Conservation (phyloP, 2,329 filamentous ascomycete genomes). For the Tolypocladium album region DNA sequence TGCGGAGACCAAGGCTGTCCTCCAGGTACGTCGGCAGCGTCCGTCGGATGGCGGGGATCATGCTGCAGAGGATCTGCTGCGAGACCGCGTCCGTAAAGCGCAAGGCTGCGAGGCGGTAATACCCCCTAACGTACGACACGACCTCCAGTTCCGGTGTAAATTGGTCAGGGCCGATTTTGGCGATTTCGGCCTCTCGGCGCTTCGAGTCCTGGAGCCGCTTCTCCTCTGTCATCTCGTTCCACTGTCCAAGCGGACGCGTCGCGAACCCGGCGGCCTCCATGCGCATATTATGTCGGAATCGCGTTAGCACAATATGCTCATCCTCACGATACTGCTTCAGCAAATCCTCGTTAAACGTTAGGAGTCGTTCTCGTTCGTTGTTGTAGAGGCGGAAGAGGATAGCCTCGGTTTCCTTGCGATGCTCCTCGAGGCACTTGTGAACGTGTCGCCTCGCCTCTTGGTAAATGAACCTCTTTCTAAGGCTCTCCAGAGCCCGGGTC, state of each 20-base stretch:
- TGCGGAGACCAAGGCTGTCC: constrained; percentile 28
- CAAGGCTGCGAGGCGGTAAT: constrained; percentile 56
- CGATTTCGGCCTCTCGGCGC: constrained; percentile 27
- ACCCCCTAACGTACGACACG: constrained; percentile 52
- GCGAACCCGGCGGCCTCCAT: constrained; percentile 28
- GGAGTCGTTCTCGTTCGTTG: constrained; percentile 43
- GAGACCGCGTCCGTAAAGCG: constrained; percentile 50
- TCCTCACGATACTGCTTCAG: constrained; percentile 33
- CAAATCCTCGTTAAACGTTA: constrained; percentile 43
- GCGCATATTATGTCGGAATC: constrained; percentile 38
- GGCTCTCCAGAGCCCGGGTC: constrained; percentile 30
- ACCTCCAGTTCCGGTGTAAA: constrained; percentile 51
- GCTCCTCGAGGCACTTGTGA: constrained; percentile 29
- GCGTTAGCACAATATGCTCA: constrained; percentile 34
- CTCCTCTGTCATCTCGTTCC: constrained; percentile 37
- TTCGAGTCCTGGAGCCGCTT: constrained; percentile 33
- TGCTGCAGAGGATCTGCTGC: constrained; percentile 35
- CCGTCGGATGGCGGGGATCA: constrained; percentile 33
- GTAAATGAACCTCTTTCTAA: constrained; percentile 40
- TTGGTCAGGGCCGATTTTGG: constrained; percentile 43
- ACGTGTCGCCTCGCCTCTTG: constrained; percentile 33
- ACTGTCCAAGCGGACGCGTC: constrained; percentile 19
- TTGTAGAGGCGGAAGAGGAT: constrained; percentile 34
- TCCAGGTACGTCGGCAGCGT: constrained; percentile 32
- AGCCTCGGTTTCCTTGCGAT: constrained; percentile 21